Conservation (phyloP, 352 stramenopile species). For the Peronospora destructor region DNA sequence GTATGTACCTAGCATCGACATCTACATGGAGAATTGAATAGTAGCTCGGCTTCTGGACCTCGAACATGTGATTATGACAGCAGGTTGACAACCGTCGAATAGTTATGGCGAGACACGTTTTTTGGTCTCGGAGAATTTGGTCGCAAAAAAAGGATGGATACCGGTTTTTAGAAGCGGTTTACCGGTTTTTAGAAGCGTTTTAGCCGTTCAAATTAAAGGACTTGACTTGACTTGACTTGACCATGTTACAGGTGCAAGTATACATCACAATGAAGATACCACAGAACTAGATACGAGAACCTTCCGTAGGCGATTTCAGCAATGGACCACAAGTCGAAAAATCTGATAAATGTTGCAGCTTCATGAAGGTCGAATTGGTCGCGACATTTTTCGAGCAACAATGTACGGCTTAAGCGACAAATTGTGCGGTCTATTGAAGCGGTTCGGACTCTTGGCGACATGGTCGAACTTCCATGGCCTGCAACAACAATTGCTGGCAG, state of each 20-base stretch:
- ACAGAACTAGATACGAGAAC: too few relatives aligned
- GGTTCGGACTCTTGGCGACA: constrained; percentile 39
- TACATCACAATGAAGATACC: too few relatives aligned
- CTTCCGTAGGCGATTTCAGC: too few relatives aligned
- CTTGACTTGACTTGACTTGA: too few relatives aligned
- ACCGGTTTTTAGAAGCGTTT: too few relatives aligned
- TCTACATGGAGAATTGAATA: constrained; percentile 67
- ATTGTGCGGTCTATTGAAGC: too few relatives aligned
- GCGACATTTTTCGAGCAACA: constrained; percentile 61
- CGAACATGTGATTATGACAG: constrained; percentile 27
- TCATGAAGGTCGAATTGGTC: not conserved
- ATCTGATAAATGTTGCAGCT: too few relatives aligned
- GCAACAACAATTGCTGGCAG: constrained; percentile 52
- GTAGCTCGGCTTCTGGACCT: constrained; percentile 52
- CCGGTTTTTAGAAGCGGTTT: too few relatives aligned
- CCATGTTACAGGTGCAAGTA: too few relatives aligned
- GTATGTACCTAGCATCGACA: constrained; percentile 43
- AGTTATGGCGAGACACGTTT: not conserved
- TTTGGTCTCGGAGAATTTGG: not conserved
- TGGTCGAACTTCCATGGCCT: constrained; percentile 62
- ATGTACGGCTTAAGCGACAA: constrained; percentile 55
- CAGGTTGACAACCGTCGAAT: not conserved
- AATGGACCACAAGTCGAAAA: too few relatives aligned
- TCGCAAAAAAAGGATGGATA: too few relatives aligned
- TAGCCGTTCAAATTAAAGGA: too few relatives aligned